These are phyloP conservation scores for Phytophthora chlamydospora DNA, from an alignment of 352 stramenopile genomes.

Conservation along the genomic window DNA sequence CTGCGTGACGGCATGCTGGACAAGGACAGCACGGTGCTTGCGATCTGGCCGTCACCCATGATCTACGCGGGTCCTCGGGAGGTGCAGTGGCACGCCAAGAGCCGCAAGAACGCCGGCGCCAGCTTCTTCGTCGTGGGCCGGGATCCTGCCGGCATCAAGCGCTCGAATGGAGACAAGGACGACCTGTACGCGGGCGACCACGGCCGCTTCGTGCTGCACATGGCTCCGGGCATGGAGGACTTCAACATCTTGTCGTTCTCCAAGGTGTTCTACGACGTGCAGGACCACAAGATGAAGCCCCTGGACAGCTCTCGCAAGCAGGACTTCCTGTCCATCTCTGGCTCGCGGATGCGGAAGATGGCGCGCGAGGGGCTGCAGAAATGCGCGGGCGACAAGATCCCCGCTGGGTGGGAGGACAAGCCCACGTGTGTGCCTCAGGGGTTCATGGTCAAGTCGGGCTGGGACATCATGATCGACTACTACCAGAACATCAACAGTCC, in stretches of 20 bases:
- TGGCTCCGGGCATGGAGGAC: constrained; percentile 94
- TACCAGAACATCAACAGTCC: constrained; percentile 96
- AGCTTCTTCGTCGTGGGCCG: constrained; percentile 98
- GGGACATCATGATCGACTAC: constrained; percentile 98
- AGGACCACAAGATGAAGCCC: constrained; percentile 98
- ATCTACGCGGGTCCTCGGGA: constrained; percentile 98
- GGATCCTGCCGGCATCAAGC: constrained; percentile 98
- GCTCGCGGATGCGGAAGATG: constrained; percentile 97
- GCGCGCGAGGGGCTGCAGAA: constrained; percentile 94
- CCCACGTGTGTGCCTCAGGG: constrained; percentile 95
- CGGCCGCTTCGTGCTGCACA: constrained; percentile 96
- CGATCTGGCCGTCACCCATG: constrained; percentile 99
- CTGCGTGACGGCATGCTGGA: constrained; percentile 94
- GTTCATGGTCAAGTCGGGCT: constrained; percentile 98
- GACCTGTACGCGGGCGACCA: constrained; percentile 97
- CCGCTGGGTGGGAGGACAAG: constrained; percentile 71
- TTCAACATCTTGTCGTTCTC: constrained; percentile 96
- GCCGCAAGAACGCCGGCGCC: constrained; percentile 94
- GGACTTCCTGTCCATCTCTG: constrained; percentile 98
- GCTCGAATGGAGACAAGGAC: constrained; percentile 93
- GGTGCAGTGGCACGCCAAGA: constrained; percentile 99
- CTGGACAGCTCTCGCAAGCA: constrained; percentile 91
- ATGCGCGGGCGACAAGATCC: constrained; percentile 81
- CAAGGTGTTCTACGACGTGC: constrained; percentile 98
- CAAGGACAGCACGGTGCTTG: constrained; percentile 96